Percentiles rank a stretch among this genome's conserved stretches.
Conservation (phyloP, 2,329 filamentous ascomycete genomes). For the Cladobotryum mycophilum region DNA sequence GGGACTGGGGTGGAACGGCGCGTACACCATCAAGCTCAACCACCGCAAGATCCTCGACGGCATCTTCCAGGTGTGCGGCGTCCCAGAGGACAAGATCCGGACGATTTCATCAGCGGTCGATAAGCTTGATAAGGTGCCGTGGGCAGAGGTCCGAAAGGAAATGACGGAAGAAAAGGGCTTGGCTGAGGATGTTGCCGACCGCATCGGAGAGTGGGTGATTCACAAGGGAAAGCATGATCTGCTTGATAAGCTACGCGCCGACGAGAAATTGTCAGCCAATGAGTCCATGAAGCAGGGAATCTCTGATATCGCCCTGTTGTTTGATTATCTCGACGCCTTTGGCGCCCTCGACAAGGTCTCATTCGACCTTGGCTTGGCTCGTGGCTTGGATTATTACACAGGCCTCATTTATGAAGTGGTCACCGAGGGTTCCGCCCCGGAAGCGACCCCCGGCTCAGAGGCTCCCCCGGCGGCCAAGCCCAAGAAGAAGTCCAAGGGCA, state of each 20-base stretch:
- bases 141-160: constrained; percentile 83
- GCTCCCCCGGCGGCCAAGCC: constrained; percentile 19
- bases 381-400: constrained; percentile 90
- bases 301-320: constrained; percentile 72
- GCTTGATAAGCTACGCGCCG: constrained; percentile 60
- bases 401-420: constrained; percentile 87
- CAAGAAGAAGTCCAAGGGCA: constrained; percentile 46
- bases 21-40: constrained; percentile 87
- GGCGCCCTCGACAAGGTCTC: constrained; percentile 67
- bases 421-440: constrained; percentile 67
- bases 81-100: constrained; percentile 79
- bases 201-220: constrained; percentile 79
- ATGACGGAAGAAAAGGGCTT: constrained; percentile 93
- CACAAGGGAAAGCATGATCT: constrained; percentile 70
- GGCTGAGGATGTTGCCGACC: constrained; percentile 68
- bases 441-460: constrained; percentile 28
- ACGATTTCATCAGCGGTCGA: constrained; percentile 90
- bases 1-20: constrained; percentile 64
- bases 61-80: constrained; percentile 84
- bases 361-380: constrained; percentile 83
- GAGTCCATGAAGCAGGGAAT: constrained; percentile 72
- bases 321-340: constrained; percentile 76
- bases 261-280: constrained; percentile 64
- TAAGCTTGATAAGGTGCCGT: constrained; percentile 89
- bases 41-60: constrained; percentile 92